Evolutionary conservation across 371 early-diverging fungal genomes (phyloP).

Genomic region (Mortierella polycephala): DNA sequence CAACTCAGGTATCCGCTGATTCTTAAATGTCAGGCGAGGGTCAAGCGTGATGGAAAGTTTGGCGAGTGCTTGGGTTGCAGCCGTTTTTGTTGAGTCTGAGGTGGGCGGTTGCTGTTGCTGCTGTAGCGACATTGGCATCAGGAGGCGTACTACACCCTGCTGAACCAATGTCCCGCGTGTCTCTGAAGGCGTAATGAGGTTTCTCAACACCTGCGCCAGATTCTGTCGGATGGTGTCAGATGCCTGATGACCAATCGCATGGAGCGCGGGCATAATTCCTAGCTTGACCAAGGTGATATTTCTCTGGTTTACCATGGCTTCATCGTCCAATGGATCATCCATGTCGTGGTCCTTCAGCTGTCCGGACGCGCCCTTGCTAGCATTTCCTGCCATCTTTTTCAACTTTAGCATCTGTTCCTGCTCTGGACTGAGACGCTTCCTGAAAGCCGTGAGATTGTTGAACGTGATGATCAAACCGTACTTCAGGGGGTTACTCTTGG

Average conservation of each 20-base stretch:
- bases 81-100: slow-evolving; percentile 33
- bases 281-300: slow-evolving; percentile 61
- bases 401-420: slow-evolving; percentile 85
- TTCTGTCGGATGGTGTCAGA: slow-evolving; percentile 70
- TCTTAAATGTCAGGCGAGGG: slow-evolving; percentile 86
- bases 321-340: slow-evolving; percentile 66
- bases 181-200: slow-evolving; percentile 75
- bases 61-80: slow-evolving; percentile 88
- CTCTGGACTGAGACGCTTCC: slow-evolving; percentile 76
- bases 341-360: slow-evolving; percentile 29
- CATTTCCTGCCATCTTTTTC: slow-evolving; percentile 69
- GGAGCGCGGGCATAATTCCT: slow-evolving; percentile 69
- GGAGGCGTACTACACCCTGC: slow-evolving; percentile 78
- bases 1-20: slow-evolving; percentile 68
- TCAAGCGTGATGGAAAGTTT: slow-evolving; percentile 92
- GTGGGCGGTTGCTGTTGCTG: slow-evolving; percentile 14
- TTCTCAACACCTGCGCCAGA: slow-evolving; percentile 74
- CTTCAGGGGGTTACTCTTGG: slow-evolving; percentile 54
- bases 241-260: slow-evolving; percentile 63
- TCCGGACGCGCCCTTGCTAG: slow-evolving; percentile 56
- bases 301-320: slow-evolving; percentile 71
- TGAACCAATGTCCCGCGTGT: slow-evolving; percentile 85
- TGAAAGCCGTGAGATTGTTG: slow-evolving; percentile 76
- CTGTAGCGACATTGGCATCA: slow-evolving; percentile 64
- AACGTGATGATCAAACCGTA: slow-evolving; percentile 81